phyloP scores from a whole-genome alignment of 768 basidiomycete species.

The Cystofilobasidium bisporidii region DNA sequence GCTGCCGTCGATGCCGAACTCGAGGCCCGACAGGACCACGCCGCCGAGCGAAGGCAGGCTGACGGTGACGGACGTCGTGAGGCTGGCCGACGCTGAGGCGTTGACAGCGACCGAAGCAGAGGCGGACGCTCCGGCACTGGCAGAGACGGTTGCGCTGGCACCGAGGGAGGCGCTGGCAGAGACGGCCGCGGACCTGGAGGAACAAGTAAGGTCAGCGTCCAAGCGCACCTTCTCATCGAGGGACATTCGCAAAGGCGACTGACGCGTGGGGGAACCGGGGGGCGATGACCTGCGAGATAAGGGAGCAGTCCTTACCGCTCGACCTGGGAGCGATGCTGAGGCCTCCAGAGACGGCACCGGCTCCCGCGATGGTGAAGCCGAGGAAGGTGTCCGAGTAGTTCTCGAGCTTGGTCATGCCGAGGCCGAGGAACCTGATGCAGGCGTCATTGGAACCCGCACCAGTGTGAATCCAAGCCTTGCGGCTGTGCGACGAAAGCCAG shows the following conservation, averaged over 20 bases:
- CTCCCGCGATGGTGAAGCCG: neutral
- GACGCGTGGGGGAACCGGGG: neutral
- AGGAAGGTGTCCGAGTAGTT: neutral
- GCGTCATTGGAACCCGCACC: neutral
- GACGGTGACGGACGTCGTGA: neutral
- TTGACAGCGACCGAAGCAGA: neutral
- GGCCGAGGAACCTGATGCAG: neutral
- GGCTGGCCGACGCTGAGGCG: neutral
- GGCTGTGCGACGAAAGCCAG: neutral
- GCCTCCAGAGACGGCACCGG: neutral
- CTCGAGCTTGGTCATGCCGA: neutral
- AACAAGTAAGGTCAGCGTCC: neutral
- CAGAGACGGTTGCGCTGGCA: neutral
- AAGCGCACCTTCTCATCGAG: no score
- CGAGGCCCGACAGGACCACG: conserved; percentile 11
- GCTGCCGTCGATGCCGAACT: conserved; percentile 10
- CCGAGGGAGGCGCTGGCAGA: neutral
- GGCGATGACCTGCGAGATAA: neutral
- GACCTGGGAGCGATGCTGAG: neutral
- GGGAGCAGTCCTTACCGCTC: neutral
- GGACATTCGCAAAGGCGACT: no score
- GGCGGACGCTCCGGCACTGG: neutral
- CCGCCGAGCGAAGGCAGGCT: neutral
- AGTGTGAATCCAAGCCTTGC: neutral
- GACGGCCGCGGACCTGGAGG: neutral